Base-by-base conservation (phyloP, 495 filamentous ascomycete genomes). In the Penicillium atrosanguineum region DNA sequence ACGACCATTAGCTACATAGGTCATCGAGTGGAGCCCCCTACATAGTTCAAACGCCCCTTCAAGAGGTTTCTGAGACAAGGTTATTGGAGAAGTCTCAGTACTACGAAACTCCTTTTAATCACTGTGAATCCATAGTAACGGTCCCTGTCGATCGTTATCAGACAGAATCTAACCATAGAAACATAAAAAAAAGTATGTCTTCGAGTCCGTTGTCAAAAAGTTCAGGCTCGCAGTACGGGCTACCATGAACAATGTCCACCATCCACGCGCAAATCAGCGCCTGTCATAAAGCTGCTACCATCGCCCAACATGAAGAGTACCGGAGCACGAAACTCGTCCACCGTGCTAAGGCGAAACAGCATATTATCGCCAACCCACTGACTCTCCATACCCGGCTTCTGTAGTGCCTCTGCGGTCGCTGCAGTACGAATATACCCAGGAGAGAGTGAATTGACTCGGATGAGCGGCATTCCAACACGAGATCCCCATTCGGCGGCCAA, bases 281-380 rank as follows among this genome's bases (percentile, higher is more conserved):
- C 89, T 3, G 89, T 92, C 83, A 90, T 87, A 70, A 86, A 92
- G 44, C 74, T 72, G 23, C 78, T 83, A 6, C 84, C 83, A 57
- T 90, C 87, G 16, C 84, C 85, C 5, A 86, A 83, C 53, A 94
- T 73, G 73, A 86, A 91, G 44, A 91, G 80, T 31, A 87, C 88
- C 37, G 89, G 76, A 21, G 81, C 86, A 67, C 90, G 90, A 18
- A 90, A 77, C 57, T 90, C 89, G 60, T 91, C 83, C 21, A 85
- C 80, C 21, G 69, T 74, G 37, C 87, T 87, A 11, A 91, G 72
- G 12, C 88, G 79, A 31, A 74, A 72, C 73, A 87, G 84, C 61
- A 64, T 64, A 38, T 61, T 64, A 83, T 67, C n/a, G 72, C 78
- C 54, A 76, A 80, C 86, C 88, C 92, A 70, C 86, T 85, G 72